Evolutionary conservation across 2,329 filamentous ascomycete species (phyloP).

Genomic region (Bipolaris gigantea): DNA sequence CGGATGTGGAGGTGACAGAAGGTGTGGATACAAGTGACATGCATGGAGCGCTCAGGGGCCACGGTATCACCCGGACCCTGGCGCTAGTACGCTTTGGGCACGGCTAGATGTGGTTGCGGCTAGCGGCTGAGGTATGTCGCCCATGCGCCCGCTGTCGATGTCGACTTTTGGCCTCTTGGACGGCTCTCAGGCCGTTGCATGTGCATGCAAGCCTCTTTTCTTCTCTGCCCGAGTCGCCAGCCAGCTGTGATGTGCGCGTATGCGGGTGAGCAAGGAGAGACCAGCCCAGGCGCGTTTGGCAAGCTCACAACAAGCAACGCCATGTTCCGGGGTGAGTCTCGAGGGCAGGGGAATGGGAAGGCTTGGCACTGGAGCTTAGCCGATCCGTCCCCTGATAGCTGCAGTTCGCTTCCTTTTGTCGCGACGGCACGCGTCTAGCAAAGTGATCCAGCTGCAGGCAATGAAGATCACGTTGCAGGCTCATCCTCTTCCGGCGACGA

Average conservation of each 20-base stretch:
- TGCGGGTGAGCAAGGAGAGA: not conserved
- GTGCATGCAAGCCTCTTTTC: not conserved
- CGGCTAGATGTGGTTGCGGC: conserved; percentile 9
- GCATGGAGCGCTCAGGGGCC: conserved; percentile 15
- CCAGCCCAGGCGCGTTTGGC: not conserved
- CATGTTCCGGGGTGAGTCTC: conserved; percentile 24
- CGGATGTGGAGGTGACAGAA: conserved; percentile 19
- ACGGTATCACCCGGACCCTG: conserved; percentile 11
- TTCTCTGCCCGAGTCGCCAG: not conserved
- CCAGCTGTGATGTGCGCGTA: not conserved
- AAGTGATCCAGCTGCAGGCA: conserved; percentile 5
- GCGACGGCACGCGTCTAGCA: conserved; percentile 1
- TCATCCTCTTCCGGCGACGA: not conserved
- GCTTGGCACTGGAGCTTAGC: conserved; percentile 28
- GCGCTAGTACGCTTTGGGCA: conserved; percentile 15
- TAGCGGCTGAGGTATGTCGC: conserved; percentile 11
- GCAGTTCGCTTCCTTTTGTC: conserved; percentile 9
- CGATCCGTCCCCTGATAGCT: conserved; percentile 21
- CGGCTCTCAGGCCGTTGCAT: not conserved
- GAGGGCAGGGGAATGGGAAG: conserved; percentile 10
- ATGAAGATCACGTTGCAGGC: not conserved
- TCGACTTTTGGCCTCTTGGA: conserved; percentile 4
- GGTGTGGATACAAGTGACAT: conserved; percentile 19
- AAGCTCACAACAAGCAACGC: conserved; percentile 26
- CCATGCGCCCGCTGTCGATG: conserved; percentile 10